Evolutionary conservation across 2,329 filamentous ascomycete species (phyloP), one percentile per base, ranked within the genome.

Genomic region (Pseudopyricularia cyperi): DNA sequence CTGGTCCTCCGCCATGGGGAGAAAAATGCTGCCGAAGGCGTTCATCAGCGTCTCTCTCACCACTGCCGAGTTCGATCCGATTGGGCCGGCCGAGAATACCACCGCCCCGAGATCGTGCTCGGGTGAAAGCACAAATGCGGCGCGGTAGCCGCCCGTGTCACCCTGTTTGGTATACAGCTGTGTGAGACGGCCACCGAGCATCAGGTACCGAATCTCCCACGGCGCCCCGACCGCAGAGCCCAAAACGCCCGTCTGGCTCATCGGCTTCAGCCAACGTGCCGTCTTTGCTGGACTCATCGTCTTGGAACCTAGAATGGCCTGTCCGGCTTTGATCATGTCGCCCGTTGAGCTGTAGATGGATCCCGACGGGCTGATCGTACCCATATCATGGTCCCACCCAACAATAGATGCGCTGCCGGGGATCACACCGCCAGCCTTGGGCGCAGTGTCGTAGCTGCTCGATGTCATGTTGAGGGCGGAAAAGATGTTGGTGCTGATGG

Each of bases 121-220:
- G 0, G 72, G 71, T 0, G 76, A 59, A 2, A 76, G 57, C 17
- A 63, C 66, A 0, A 73, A 56, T 2, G 62, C 56, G 3, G 66
- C 58, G 56, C 69, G 65, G 59, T 74, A 76, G 14, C 59, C 52
- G 15, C 68, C 66, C 3, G 73, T 55, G 52, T 69, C 68, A 3
- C 73, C 74, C 2, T 58, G 61, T 57, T 76, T 77, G 24, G 69
- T 68, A 59, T 74, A 74, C 2, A 76, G 51, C 26, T 76, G 71
- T 14, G 74, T 59, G 1, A 71, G 56, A 3, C 70, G 67, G 26
- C 66, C 63, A 53, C 69, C 67, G 0, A 60, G 55, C 5, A 66
- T 66, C 30, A 70, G 54, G 55, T 63, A 63, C 51, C 67, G 58
- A 30, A 75, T 75, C 57, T 75, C 72, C 71, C 72, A 76, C 0